Evolutionary conservation across 2,329 filamentous ascomycete species (phyloP).

Genomic region (Alternaria longipes): DNA sequence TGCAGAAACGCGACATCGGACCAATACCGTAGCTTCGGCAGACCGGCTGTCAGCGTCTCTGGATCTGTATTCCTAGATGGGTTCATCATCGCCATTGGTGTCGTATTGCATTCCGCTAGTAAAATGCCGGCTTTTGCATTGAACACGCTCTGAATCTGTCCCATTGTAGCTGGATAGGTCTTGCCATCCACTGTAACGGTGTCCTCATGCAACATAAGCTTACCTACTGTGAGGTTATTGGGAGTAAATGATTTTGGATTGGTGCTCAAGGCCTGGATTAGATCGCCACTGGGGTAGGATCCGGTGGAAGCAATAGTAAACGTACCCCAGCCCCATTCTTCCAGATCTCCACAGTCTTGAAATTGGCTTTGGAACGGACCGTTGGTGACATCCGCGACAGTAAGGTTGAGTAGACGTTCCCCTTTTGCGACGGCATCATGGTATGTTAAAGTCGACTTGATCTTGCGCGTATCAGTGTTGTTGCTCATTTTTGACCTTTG

Average conservation of each 20-base stretch:
- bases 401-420: not conserved
- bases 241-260: not conserved
- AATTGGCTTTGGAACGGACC: not conserved
- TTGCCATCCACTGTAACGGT: not conserved
- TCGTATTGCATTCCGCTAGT: not conserved
- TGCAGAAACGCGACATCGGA: constrained; percentile 15
- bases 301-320: not conserved
- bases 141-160: not conserved
- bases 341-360: not conserved
- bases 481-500: not conserved
- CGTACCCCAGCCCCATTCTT: not conserved
- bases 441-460: not conserved
- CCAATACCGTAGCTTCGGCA: constrained; percentile 8
- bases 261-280: not conserved
- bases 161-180: not conserved
- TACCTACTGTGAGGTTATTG: not conserved
- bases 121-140: not conserved
- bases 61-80: not conserved
- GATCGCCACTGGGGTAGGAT: not conserved
- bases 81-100: constrained; percentile 1
- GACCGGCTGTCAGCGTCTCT: not conserved
- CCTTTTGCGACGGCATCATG: not conserved
- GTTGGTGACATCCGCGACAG: not conserved
- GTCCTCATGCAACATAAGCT: not conserved
- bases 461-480: not conserved